phyloP scores from a whole-genome alignment of 768 basidiomycete genomes.

The Artomyces pyxidatus region DNA sequence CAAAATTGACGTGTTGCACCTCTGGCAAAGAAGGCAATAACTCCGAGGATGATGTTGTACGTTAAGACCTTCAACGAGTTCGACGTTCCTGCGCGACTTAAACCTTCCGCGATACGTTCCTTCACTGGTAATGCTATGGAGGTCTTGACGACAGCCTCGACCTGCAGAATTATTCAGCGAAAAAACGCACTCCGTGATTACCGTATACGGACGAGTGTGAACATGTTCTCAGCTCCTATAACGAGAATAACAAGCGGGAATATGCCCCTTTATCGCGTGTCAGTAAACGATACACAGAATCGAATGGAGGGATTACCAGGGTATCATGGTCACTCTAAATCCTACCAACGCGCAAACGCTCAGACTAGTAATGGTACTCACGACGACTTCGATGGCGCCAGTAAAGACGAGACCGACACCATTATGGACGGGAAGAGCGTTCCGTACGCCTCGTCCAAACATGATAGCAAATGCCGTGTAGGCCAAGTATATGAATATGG shows the following conservation, averaged over 20 bases:
- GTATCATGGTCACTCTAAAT: conserved; percentile 83
- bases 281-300: not conserved
- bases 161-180: conserved; percentile 36
- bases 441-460: conserved; percentile 66
- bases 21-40: conserved; percentile 64
- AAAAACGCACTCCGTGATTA: conserved; percentile 12
- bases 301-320: conserved; percentile 49
- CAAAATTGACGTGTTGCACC: conserved; percentile 91
- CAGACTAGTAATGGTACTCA: conserved; percentile 89
- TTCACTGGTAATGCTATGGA: conserved; percentile 84
- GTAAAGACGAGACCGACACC: conserved; percentile 89
- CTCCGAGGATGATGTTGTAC: conserved; percentile 73
- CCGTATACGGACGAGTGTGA: conserved; percentile 65
- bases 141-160: conserved; percentile 79
- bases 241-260: conserved; percentile 93
- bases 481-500: conserved; percentile 64
- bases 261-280: conserved; percentile 49
- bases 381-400: conserved; percentile 83
- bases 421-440: conserved; percentile 82
- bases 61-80: conserved; percentile 89
- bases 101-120: conserved; percentile 83
- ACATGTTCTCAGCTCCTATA: conserved; percentile 97
- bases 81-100: conserved; percentile 83
- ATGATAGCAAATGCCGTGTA: conserved; percentile 72
- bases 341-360: conserved; percentile 89